phyloP scores from a whole-genome alignment of 176 grass and related monocot genomes.

The Phyllostachys edulis region DNA sequence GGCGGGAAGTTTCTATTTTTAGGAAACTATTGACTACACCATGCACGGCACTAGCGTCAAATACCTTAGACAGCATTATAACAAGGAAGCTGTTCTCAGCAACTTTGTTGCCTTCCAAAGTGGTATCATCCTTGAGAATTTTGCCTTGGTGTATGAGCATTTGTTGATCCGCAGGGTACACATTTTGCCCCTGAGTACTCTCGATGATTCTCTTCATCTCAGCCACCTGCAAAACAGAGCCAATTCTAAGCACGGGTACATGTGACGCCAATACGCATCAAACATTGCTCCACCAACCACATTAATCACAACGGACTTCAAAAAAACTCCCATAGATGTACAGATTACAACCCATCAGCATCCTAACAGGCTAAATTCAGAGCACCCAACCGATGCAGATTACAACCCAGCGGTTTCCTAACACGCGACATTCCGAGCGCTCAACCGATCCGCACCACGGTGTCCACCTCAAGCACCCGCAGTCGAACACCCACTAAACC shows the following conservation, averaged over 20 bases:
- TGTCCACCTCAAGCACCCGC: background rate
- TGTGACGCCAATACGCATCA: background rate
- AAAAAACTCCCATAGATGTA: background rate
- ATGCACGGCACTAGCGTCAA: background rate
- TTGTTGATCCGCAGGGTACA: slow-evolving; percentile 81
- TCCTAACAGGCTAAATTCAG: background rate
- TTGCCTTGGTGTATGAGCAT: slow-evolving; percentile 98
- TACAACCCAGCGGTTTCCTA: background rate
- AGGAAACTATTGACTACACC: background rate
- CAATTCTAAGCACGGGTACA: background rate
- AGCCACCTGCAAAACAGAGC: slow-evolving; percentile 49
- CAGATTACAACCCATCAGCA: background rate
- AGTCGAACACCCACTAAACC: slow-evolving; percentile 14
- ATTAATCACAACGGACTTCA: background rate
- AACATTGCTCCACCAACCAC: background rate
- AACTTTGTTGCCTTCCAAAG: slow-evolving; percentile 80
- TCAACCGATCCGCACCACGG: background rate
- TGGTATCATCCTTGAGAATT: slow-evolving; percentile 97
- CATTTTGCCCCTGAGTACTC: slow-evolving; percentile 56
- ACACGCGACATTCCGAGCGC: background rate
- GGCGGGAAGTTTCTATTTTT: background rate
- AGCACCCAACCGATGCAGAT: background rate
- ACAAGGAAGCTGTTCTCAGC: slow-evolving; percentile 85
- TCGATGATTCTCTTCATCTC: slow-evolving; percentile 91
- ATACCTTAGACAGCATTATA: slow-evolving; percentile 97